Evolutionary conservation across 2,329 filamentous ascomycete genomes (phyloP), one percentile per base, ranked within the genome.

Genomic region (Aspergillus aculeatus): DNA sequence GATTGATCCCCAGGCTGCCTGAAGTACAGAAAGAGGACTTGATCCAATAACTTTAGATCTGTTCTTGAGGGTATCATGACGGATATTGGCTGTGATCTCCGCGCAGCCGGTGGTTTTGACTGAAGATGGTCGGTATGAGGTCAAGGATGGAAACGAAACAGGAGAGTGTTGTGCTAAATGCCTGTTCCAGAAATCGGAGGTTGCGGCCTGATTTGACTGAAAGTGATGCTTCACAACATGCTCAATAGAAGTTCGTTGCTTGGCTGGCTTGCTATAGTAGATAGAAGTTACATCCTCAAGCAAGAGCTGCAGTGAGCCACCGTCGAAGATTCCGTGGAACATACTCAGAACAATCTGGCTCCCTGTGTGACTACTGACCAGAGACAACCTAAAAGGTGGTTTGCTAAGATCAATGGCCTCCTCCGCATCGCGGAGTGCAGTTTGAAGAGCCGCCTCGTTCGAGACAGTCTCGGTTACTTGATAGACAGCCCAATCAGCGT

Each of bases 251-350:
- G 63, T 70, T n/a, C 69, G 63, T 48, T 54, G 48, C 9, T 50
- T 54, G 5, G 56, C 51, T 1, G 32, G 29, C 12, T 60, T 53
- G 5, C 58, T 63, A 12, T 47, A n/a, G 24, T 71, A 71, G 14
- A 54, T 61, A 7, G 59, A 62, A 50, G 62, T 56, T 16, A 76
- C 71, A 51, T 77, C 74, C 24, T 68, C 60, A 6, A 75, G 62
- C 5, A 77, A 69, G 5, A 75, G 62, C 50, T 75, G 66, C 44
- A 74, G 49, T 1, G 74, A 76, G 3, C 71, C 73, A 48, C 74
- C 75, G 49, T 77, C 74, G 49, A 74, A 75, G 14, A 77, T 71
- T 24, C 73, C 75, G 60, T 77, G 75, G 21, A 75, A 73, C 60
- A 76, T 69, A 62, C 73, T 71, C 29, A 75, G 60, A n/a, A 74